Evolutionary conservation across 2,329 filamentous ascomycete species (phyloP).

Genomic region (Malbranchea zuffiana): DNA sequence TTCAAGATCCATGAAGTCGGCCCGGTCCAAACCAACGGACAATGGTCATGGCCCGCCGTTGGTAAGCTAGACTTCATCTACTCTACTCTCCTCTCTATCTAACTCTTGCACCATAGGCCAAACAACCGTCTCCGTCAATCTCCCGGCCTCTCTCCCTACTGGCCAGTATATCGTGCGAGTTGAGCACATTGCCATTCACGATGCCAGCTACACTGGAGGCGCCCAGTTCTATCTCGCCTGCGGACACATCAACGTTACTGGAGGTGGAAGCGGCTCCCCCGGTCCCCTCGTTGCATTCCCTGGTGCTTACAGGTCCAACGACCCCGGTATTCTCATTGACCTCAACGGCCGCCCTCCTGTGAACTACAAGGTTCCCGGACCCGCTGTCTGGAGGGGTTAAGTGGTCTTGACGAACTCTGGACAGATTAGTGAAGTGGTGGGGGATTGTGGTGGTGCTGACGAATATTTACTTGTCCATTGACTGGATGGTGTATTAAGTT

Average conservation of each 20-base stretch:
- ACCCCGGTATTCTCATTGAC: slow-evolving; percentile 12
- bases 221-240: slow-evolving; percentile 13
- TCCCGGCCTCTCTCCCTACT: slow-evolving; percentile 4
- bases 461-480: too few species aligned
- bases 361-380: slow-evolving; percentile 3
- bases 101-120: background rate
- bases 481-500: too few species aligned
- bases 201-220: slow-evolving; percentile 5
- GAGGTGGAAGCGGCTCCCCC: slow-evolving; percentile 15
- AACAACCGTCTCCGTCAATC: background rate
- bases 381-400: slow-evolving; percentile 1
- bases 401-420: too few species aligned
- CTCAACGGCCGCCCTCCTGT: background rate
- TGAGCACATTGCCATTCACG: slow-evolving; percentile 11
- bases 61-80: background rate
- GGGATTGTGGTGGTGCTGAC: too few species aligned
- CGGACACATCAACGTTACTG: slow-evolving; percentile 15
- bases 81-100: slow-evolving; percentile 3
- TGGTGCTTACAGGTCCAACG: slow-evolving; percentile 16
- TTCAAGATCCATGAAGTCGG: slow-evolving; percentile 37
- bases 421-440: too few species aligned
- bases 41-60: slow-evolving; percentile 19
- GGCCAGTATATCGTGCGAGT: slow-evolving; percentile 10
- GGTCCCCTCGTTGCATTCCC: slow-evolving; percentile 14
- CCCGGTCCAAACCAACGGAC: slow-evolving; percentile 34